phyloP scores from a whole-genome alignment of 805 yeast genomes.

The Yarrowia hollandica region DNA sequence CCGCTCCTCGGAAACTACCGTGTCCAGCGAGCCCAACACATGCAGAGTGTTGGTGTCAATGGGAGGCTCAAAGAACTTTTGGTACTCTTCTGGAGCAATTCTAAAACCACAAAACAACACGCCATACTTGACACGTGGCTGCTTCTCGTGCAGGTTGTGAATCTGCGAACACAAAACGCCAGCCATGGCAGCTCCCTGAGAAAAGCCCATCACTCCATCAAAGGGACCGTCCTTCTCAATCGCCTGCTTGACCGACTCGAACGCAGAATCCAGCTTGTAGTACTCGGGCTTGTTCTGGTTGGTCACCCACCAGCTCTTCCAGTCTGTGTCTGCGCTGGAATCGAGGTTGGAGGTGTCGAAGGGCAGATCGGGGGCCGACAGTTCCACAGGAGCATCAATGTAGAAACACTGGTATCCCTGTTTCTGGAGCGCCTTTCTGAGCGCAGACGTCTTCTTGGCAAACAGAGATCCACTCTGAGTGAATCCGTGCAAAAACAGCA shows the following conservation, averaged over 20 bases:
- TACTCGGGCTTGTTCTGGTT: conserved; percentile 43
- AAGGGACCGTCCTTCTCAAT: conserved; percentile 73
- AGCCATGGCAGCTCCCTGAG: conserved; percentile 91
- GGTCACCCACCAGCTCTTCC: conserved; percentile 78
- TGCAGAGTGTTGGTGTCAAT: conserved; percentile 57
- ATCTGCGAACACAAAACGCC: conserved; percentile 66
- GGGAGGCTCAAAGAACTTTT: conserved; percentile 40
- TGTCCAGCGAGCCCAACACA: conserved; percentile 82
- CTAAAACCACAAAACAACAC: conserved; percentile 69
- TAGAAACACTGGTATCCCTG: conserved; percentile 70
- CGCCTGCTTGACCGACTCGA: conserved; percentile 54
- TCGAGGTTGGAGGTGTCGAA: conserved; percentile 57
- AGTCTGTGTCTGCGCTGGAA: conserved; percentile 50
- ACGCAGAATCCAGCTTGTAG: conserved; percentile 45
- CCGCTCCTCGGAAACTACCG: conserved; percentile 76
- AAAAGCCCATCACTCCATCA: conserved; percentile 85
- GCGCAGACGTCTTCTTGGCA: conserved; percentile 85
- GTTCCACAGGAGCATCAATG: conserved; percentile 71
- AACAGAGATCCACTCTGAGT: conserved; percentile 78
- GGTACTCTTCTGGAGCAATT: conserved; percentile 37
- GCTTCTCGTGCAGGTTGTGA: conserved; percentile 53
- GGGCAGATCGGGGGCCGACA: conserved; percentile 72
- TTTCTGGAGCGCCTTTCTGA: conserved; percentile 70
- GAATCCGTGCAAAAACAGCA: conserved; percentile 90
- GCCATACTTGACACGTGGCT: conserved; percentile 64